Conservation (phyloP, 805 yeast genomes). For the Priceomyces haplophilus region DNA sequence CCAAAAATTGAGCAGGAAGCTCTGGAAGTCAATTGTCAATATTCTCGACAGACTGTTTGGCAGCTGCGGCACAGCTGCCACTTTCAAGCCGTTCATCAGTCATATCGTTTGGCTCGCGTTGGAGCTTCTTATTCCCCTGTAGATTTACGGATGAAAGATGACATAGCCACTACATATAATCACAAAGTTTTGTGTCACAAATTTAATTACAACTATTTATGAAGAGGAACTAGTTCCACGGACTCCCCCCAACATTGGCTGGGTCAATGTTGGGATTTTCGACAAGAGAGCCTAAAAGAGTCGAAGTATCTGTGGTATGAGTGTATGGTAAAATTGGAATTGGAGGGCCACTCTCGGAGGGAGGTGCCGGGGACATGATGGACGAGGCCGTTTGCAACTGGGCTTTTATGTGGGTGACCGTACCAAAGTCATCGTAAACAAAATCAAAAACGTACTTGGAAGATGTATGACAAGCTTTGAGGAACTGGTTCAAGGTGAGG, state of each 20-base stretch:
- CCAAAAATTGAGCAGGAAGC: no score
- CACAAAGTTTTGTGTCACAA: not conserved
- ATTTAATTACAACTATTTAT: not conserved
- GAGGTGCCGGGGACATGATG: constrained; percentile 9
- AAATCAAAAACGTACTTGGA: constrained; percentile 38
- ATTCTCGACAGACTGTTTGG: no score
- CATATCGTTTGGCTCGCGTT: no score
- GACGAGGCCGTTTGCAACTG: constrained; percentile 4
- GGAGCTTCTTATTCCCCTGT: no score
- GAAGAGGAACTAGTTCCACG: constrained; percentile 9
- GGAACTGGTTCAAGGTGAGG: constrained; percentile 30
- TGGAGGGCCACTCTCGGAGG: constrained; percentile 4
- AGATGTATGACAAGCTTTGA: constrained; percentile 24
- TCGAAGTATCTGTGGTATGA: constrained; percentile 3
- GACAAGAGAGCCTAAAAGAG: constrained; percentile 5
- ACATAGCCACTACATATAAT: not conserved
- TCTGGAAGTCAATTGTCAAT: no score
- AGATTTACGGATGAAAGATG: no score
- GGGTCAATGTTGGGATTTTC: constrained; percentile 3
- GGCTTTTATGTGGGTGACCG: constrained; percentile 42
- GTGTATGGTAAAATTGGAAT: not conserved
- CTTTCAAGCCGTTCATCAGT: no score
- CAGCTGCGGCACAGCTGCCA: no score
- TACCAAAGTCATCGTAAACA: constrained; percentile 44
- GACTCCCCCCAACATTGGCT: constrained; percentile 7